Percentiles rank a stretch among this genome's conserved stretches.
Conservation (phyloP, 2,329 filamentous ascomycete genomes). For the Epichloe typhina region DNA sequence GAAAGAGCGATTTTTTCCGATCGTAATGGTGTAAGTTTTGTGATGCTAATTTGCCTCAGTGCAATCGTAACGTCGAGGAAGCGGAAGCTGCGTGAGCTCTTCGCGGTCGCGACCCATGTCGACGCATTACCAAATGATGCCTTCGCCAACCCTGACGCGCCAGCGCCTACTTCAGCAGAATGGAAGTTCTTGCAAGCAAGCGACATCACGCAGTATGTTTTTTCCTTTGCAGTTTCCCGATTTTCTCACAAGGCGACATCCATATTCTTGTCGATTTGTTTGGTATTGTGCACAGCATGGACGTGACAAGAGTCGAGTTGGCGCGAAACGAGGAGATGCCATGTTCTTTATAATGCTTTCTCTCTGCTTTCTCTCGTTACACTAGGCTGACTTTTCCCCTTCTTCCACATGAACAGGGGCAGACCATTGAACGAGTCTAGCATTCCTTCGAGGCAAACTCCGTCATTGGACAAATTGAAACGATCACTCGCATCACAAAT, state of each 20-base stretch:
- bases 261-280: background rate
- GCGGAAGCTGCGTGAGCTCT: constrained; percentile 82
- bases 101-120: constrained; percentile 60
- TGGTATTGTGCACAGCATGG: constrained; percentile 1
- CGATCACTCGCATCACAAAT: constrained; percentile 21
- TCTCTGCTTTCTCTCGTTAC: background rate
- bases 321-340: background rate
- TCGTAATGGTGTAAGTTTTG: constrained; percentile 30
- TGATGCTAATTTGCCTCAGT: constrained; percentile 36
- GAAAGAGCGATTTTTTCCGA: constrained; percentile 38
- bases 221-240: constrained; percentile 5
- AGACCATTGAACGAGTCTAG: constrained; percentile 37
- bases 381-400: background rate
- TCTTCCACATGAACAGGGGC: constrained; percentile 13
- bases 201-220: constrained; percentile 47
- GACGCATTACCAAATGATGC: constrained; percentile 46
- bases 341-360: background rate
- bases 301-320: background rate
- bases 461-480: constrained; percentile 30
- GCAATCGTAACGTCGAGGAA: constrained; percentile 73
- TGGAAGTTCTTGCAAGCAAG: constrained; percentile 41
- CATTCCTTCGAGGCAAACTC: constrained; percentile 35
- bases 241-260: constrained; percentile 9
- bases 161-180: constrained; percentile 37
- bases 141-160: constrained; percentile 44